Evolutionary conservation across 495 filamentous ascomycete genomes (phyloP).

Genomic region (Mycothermus thermophilus): DNA sequence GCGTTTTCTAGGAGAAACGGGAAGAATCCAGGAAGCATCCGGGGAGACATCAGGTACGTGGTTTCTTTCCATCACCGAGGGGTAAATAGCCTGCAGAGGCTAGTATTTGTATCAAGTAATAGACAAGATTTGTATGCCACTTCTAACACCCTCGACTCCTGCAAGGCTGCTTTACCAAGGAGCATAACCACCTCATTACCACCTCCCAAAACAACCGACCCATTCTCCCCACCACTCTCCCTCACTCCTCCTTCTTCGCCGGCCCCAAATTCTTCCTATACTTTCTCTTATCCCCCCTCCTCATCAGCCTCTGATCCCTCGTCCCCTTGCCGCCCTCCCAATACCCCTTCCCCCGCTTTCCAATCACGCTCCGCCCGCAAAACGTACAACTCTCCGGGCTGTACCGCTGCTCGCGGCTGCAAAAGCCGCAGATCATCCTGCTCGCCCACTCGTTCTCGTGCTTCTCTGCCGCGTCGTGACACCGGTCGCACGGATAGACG

Average conservation of each 20-base stretch:
- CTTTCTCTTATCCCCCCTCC: conserved; percentile 62
- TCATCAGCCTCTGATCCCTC: conserved; percentile 55
- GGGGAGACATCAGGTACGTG: no score
- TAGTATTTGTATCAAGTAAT: no score
- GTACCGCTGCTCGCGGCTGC: conserved; percentile 74
- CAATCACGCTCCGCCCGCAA: conserved; percentile 61
- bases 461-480: conserved; percentile 59
- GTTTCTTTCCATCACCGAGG: no score
- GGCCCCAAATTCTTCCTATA: conserved; percentile 42
- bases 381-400: conserved; percentile 59
- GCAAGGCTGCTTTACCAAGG: no score
- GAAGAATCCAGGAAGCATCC: no score
- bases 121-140: no score
- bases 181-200: no score
- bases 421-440: conserved; percentile 78
- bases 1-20: no score
- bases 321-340: conserved; percentile 91
- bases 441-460: conserved; percentile 76
- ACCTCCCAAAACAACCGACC: no score
- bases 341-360: conserved; percentile 53
- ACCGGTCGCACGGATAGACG: conserved; percentile 70
- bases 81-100: no score
- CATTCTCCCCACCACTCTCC: no score
- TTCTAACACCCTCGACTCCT: no score
- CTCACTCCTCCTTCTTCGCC: conserved; percentile 12